Base-by-base conservation (phyloP, 2,329 filamentous ascomycete genomes). In the Paecilomyces niveus region DNA sequence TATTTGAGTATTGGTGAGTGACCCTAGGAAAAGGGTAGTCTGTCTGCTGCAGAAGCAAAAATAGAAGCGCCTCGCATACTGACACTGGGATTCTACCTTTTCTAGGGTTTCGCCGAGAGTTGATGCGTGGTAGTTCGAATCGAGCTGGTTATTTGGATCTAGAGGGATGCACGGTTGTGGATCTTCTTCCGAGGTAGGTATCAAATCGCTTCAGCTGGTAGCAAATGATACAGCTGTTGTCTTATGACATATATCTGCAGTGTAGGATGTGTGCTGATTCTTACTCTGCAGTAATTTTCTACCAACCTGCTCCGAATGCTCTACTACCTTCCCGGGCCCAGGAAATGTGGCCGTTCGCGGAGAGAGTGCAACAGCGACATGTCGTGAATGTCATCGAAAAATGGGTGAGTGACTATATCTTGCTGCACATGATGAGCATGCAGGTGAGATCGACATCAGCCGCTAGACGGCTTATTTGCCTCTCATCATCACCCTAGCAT, bases 111-210 rank as follows among this genome's bases (percentile, higher is more conserved):
- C 82, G 87, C 35, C 81, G 81, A 64, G 87, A 90, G 68, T 74
- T 91, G 58, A 83, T 94, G 61, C 90, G 94, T 73, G 79, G 83
- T 56, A 83, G 87, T 74, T 90, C 89, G 3, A 81, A 83, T n/a
- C 80, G 89, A 59, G 89, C 89, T 11, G 90, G 90, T 3, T 92
- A 92, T 70, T 74, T 95, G 59, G 89, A 94, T 70, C 74, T 90
- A 9, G 83, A 87, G 26, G 89, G 89, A 15, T 92, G 89, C 73
- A 87, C 85, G 5, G 82, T 90, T 8, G 80, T 85, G 53, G 90
- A 94, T 68, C 83, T 94, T 79, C 82, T 94, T 10, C 87, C 89
- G 58, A 86, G 83, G 83, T 84, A 74, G 39, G 26, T 50, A n/a
- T 39, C 15, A 26, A 26, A 2, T 13, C 54, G 26, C 29, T 18